These are phyloP conservation scores for Bruguiera gymnorhiza DNA, from an alignment of 345 rosid genomes.

Conservation along the genomic window DNA sequence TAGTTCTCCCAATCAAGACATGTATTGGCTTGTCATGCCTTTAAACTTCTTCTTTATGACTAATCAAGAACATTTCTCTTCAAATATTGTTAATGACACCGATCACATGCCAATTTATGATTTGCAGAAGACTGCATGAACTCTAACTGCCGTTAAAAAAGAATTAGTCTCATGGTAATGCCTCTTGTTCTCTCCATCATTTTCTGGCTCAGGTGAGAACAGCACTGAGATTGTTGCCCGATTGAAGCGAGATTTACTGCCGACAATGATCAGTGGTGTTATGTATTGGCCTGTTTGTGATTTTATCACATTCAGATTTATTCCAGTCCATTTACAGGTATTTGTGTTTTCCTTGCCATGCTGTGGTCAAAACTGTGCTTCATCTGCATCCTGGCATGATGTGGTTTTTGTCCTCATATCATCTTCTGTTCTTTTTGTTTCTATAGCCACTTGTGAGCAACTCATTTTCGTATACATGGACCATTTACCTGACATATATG, in stretches of 20 bases:
- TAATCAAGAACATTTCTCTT: too few species aligned
- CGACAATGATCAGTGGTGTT: slow-evolving; percentile 61
- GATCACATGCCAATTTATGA: neutral
- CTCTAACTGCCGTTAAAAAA: neutral
- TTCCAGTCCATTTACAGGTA: slow-evolving; percentile 91
- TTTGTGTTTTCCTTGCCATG: neutral
- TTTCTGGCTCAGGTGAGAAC: slow-evolving; percentile 58
- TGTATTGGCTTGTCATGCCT: too few species aligned
- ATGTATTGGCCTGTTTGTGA: slow-evolving; percentile 94
- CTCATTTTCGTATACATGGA: slow-evolving; percentile 89
- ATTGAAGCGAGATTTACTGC: slow-evolving; percentile 69
- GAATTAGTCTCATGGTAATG: neutral
- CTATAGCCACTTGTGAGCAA: slow-evolving; percentile 88
- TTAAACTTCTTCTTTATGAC: too few species aligned
- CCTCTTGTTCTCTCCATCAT: slow-evolving; percentile 14
- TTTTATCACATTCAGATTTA: slow-evolving; percentile 75
- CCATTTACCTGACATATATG: slow-evolving; percentile 82
- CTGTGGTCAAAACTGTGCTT: neutral
- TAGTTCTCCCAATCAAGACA: too few species aligned
- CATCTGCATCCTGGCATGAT: neutral
- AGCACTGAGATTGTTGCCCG: slow-evolving; percentile 55
- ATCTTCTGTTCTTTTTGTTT: slow-evolving; percentile 5
- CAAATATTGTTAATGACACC: too few species aligned
- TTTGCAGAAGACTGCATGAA: neutral
- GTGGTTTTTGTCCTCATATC: slow-evolving; percentile 1